Percentiles rank a stretch among this genome's conserved stretches.
Evolutionary conservation across 2,329 filamentous ascomycete genomes (phyloP).

Genomic region (Hymenoscyphus infarciens): DNA sequence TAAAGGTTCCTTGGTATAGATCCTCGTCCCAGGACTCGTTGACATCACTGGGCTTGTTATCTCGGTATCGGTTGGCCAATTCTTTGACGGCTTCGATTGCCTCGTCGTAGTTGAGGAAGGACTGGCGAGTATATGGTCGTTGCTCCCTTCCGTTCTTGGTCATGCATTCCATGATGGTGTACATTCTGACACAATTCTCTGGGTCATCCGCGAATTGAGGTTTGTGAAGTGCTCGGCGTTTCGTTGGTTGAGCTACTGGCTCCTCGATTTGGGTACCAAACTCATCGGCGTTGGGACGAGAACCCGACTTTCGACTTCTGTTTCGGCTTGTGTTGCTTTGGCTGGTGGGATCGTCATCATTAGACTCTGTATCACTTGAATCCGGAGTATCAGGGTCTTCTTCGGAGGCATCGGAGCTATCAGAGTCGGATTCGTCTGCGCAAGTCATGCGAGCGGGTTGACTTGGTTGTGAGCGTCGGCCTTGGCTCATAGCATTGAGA

Average conservation of each 20-base stretch:
- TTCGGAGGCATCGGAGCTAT: background rate
- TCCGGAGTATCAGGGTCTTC: conserved; percentile 3
- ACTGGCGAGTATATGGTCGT: background rate
- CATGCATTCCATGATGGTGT: background rate
- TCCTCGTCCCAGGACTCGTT: background rate
- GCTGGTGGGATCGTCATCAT: background rate
- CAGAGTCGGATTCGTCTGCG: background rate
- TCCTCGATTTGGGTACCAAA: background rate
- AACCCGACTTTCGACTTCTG: background rate
- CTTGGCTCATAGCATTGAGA: background rate
- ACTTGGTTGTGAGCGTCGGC: background rate
- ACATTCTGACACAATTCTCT: background rate
- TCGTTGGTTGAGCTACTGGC: background rate
- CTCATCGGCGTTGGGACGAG: background rate
- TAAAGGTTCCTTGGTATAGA: background rate
- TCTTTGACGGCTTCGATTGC: background rate
- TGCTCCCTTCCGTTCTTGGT: background rate
- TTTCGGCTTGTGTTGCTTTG: background rate
- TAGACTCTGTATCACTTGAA: background rate
- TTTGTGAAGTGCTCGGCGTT: too few species aligned
- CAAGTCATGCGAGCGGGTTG: background rate
- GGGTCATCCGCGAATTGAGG: background rate
- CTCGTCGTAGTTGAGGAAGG: background rate
- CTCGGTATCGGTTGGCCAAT: too few species aligned
- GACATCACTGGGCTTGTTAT: too few species aligned